A percentile compares a stretch with the other conserved stretches of the same genome.
Conservation (phyloP, 495 filamentous ascomycete genomes). For the Neurospora tetrasperma region DNA sequence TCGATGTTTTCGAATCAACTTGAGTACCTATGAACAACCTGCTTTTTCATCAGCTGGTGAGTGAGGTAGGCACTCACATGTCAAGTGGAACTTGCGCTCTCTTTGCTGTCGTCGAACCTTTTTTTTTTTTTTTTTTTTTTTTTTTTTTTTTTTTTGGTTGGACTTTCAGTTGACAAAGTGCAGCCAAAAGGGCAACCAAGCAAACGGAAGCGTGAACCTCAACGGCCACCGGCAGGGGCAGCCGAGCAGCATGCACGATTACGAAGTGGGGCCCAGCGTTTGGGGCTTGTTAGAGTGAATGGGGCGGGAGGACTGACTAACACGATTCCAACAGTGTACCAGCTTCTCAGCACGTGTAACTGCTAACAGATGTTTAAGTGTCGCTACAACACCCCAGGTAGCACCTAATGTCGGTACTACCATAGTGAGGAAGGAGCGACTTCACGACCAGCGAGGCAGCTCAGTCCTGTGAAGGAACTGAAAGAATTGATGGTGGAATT, state of each 20-base stretch:
- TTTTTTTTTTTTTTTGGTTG: too few species aligned
- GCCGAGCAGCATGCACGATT: background rate
- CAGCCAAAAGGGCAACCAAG: background rate
- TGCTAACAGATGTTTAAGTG: background rate
- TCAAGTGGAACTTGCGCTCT: background rate
- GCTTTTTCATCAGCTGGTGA: background rate
- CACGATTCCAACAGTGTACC: background rate
- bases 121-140: too few species aligned
- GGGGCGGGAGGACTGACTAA: background rate
- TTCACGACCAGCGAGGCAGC: background rate
- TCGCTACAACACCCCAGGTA: background rate
- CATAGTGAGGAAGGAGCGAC: background rate
- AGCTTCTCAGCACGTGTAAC: background rate
- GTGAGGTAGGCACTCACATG: background rate
- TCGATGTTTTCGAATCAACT: background rate
- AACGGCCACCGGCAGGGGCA: background rate
- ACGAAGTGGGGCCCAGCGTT: background rate
- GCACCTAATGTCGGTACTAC: background rate
- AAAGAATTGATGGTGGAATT: background rate
- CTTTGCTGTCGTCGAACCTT: background rate
- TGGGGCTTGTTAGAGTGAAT: background rate
- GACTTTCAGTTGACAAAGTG: background rate
- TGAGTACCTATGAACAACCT: background rate
- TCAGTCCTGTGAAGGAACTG: background rate
- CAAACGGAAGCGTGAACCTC: background rate